Evolutionary conservation across 108 stramenopile species (phyloP).

Genomic region (Ochromonas danica): DNA sequence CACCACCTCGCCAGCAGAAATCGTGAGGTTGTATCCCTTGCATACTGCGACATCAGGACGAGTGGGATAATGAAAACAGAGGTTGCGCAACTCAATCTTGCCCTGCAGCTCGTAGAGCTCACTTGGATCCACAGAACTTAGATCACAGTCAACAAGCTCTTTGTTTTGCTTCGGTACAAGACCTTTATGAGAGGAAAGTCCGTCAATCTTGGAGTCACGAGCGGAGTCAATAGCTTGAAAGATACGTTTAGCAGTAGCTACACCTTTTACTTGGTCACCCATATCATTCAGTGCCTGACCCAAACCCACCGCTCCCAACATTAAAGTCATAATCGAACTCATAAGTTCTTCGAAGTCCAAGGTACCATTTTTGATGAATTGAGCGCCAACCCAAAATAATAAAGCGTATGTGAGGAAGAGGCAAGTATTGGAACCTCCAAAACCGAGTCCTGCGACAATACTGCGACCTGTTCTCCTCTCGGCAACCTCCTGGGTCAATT

Average conservation of each 20-base stretch:
- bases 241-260: slow-evolving; percentile 45
- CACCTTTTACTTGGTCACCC: slow-evolving; percentile 39
- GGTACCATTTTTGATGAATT: slow-evolving; percentile 49
- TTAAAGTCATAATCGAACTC: slow-evolving; percentile 63
- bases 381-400: slow-evolving; percentile 56
- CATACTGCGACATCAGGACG: slow-evolving; percentile 56
- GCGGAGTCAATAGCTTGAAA: slow-evolving; percentile 33
- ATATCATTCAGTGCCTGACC: slow-evolving; percentile 53
- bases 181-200: background rate
- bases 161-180: background rate
- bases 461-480: background rate
- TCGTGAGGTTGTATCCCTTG: slow-evolving; percentile 41
- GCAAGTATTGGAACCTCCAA: background rate
- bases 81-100: slow-evolving; percentile 60
- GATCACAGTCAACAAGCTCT: too few species aligned
- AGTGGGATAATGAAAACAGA: slow-evolving; percentile 85
- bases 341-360: slow-evolving; percentile 59
- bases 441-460: slow-evolving; percentile 12
- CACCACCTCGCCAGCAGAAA: slow-evolving; percentile 58
- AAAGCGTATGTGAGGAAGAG: slow-evolving; percentile 7
- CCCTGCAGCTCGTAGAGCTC: too few species aligned
- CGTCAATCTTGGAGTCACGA: background rate
- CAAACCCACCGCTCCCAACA: slow-evolving; percentile 65
- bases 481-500: background rate
- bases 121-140: too few species aligned